Conservation (phyloP, 2,329 filamentous ascomycete genomes). For the Coniochaeta sp. region DNA sequence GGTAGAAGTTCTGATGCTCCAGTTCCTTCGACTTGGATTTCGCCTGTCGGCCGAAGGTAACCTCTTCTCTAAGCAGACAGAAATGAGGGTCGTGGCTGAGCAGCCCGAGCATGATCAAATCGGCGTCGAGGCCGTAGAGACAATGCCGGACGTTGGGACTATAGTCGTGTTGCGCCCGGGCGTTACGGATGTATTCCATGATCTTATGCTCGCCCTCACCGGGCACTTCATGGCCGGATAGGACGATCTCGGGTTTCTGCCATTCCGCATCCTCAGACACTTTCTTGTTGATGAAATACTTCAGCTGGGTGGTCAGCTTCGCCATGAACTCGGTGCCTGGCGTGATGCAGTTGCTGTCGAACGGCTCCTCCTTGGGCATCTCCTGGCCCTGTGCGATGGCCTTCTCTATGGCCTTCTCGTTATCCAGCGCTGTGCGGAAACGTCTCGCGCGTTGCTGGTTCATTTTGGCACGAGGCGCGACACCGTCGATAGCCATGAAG, state of each 20-base stretch:
- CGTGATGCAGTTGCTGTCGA: slow-evolving; percentile 99
- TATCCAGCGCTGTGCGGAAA: slow-evolving; percentile 90
- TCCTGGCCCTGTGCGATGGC: slow-evolving; percentile 83
- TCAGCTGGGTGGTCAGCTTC: slow-evolving; percentile 84
- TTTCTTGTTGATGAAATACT: slow-evolving; percentile 99
- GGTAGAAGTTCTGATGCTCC: slow-evolving; percentile 97
- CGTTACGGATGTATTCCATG: slow-evolving; percentile 98
- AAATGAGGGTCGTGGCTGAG: slow-evolving; percentile 98
- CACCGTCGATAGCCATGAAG: slow-evolving; percentile 99
- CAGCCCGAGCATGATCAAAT: slow-evolving; percentile 96
- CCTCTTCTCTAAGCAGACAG: slow-evolving; percentile 91
- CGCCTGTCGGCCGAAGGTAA: slow-evolving; percentile 86
- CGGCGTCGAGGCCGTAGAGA: slow-evolving; percentile 92
- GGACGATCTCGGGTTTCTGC: slow-evolving; percentile 92
- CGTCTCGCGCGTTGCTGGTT: slow-evolving; percentile 95
- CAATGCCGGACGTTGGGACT: slow-evolving; percentile 93
- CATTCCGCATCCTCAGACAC: slow-evolving; percentile 94
- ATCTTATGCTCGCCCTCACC: slow-evolving; percentile 99
- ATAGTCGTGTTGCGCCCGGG: slow-evolving; percentile 91
- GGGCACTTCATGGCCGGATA: slow-evolving; percentile 95
- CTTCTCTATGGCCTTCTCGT: slow-evolving; percentile 84
- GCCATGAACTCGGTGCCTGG: slow-evolving; percentile 95
- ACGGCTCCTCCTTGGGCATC: slow-evolving; percentile 90
- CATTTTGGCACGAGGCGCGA: slow-evolving; percentile 98
- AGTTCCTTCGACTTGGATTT: slow-evolving; percentile 91